Percentiles rank a stretch among this genome's conserved stretches.
Conservation (phyloP, 1,284 basidiomycete genomes). For the Ceratobasidium sp. region DNA sequence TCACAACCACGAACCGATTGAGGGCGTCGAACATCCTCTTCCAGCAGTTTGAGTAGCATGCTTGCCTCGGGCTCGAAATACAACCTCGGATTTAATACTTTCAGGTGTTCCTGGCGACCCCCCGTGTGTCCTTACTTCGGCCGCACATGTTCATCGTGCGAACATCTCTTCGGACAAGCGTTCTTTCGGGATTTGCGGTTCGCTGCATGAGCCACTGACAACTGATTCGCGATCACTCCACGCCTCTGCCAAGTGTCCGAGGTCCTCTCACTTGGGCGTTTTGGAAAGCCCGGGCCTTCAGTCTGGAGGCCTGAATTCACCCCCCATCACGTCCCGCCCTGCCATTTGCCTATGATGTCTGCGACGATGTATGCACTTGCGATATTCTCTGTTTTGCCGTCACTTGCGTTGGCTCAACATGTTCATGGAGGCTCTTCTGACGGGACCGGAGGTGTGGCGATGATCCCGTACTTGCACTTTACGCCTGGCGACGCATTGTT, state of each 20-base stretch:
- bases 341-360: not conserved
- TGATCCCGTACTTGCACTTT: constrained; percentile 76
- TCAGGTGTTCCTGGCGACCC: not conserved
- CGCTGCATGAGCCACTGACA: constrained; percentile 2
- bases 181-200: constrained; percentile 28
- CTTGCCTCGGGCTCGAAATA: too few species aligned
- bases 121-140: constrained; percentile 5
- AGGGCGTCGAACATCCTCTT: too few species aligned
- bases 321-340: not conserved
- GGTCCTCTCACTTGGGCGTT: constrained; percentile 12
- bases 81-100: not conserved
- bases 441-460: constrained; percentile 50
- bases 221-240: constrained; percentile 37
- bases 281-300: constrained; percentile 3
- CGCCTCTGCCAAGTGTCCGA: constrained; percentile 19
- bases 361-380: not conserved
- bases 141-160: constrained; percentile 29
- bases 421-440: constrained; percentile 27
- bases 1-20: too few species aligned
- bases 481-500: constrained; percentile 68
- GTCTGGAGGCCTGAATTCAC: not conserved
- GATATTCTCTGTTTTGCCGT: constrained; percentile 11
- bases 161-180: constrained; percentile 22
- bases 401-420: constrained; percentile 25
- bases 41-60: too few species aligned